Conservation (phyloP, 352 stramenopile genomes). For the Globisporangium cederbergense region DNA sequence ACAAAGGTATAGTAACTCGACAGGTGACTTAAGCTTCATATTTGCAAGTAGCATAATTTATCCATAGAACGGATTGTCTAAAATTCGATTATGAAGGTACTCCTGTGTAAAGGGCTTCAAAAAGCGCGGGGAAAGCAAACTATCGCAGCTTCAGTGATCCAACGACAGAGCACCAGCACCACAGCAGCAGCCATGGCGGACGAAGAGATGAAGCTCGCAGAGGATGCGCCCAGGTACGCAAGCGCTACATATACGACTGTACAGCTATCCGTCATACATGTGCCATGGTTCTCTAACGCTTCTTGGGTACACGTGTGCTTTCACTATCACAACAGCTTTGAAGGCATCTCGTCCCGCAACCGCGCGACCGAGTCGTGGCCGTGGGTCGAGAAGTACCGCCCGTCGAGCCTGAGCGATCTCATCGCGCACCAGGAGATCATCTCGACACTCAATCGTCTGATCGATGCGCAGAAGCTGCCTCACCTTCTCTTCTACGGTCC, state of each 20-base stretch:
- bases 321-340: constrained; percentile 36
- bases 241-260: background rate
- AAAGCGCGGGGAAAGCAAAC: constrained; percentile 1
- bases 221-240: constrained; percentile 35
- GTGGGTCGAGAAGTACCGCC: constrained; percentile 99
- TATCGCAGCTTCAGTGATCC: background rate
- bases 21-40: background rate
- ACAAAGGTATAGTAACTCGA: background rate
- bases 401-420: constrained; percentile 91
- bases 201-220: constrained; percentile 47
- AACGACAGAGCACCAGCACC: background rate
- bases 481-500: constrained; percentile 97
- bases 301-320: background rate
- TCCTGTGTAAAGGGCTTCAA: background rate
- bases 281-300: background rate
- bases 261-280: background rate
- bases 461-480: constrained; percentile 95
- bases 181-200: constrained; percentile 5
- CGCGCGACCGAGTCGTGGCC: constrained; percentile 86
- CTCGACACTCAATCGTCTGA: constrained; percentile 93
- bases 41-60: background rate
- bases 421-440: constrained; percentile 98
- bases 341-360: constrained; percentile 81
- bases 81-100: background rate
- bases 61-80: background rate